These are phyloP conservation scores for Boletus eberwhitei DNA, from an alignment of 768 basidiomycete genomes.

Conservation along the genomic window DNA sequence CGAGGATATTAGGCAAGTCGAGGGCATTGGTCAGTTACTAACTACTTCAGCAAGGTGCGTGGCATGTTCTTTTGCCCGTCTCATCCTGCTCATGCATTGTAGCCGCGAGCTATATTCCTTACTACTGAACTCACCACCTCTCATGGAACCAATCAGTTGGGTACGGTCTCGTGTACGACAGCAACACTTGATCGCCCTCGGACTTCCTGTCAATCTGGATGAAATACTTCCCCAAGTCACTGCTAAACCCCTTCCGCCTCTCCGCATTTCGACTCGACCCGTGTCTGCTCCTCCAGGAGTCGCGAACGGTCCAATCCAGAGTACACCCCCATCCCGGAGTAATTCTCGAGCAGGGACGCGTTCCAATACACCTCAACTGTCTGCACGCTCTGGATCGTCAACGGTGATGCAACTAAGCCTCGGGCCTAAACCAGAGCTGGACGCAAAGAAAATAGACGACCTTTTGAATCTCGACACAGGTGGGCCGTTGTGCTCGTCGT, in stretches of 20 bases:
- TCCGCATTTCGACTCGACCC: slow-evolving; percentile 81
- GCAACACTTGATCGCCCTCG: slow-evolving; percentile 87
- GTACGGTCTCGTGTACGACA: slow-evolving; percentile 86
- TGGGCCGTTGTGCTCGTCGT: slow-evolving; percentile 31
- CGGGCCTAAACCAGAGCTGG: slow-evolving; percentile 75
- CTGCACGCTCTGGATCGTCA: slow-evolving; percentile 30
- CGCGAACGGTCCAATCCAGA: slow-evolving; percentile 36
- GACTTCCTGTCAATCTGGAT: slow-evolving; percentile 93
- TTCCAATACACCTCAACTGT: slow-evolving; percentile 43
- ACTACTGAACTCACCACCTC: slow-evolving; percentile 67
- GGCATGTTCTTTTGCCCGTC: slow-evolving; percentile 12
- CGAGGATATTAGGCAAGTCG: slow-evolving; percentile 74
- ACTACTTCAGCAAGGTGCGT: slow-evolving; percentile 69
- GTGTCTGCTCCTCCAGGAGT: slow-evolving; percentile 74
- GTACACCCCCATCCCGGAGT: slow-evolving; percentile 33
- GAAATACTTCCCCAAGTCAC: slow-evolving; percentile 75
- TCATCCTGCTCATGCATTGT: slow-evolving; percentile 18
- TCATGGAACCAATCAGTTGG: slow-evolving; percentile 89
- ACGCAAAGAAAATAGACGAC: slow-evolving; percentile 60
- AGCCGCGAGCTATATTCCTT: slow-evolving; percentile 80
- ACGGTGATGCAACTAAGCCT: slow-evolving; percentile 46
- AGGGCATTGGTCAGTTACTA: slow-evolving; percentile 78
- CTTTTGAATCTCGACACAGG: slow-evolving; percentile 68
- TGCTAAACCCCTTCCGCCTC: slow-evolving; percentile 66
- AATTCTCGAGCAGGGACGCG: slow-evolving; percentile 54